Conservation (phyloP, 2,329 filamentous ascomycete species). For the Penicillium sp. region DNA sequence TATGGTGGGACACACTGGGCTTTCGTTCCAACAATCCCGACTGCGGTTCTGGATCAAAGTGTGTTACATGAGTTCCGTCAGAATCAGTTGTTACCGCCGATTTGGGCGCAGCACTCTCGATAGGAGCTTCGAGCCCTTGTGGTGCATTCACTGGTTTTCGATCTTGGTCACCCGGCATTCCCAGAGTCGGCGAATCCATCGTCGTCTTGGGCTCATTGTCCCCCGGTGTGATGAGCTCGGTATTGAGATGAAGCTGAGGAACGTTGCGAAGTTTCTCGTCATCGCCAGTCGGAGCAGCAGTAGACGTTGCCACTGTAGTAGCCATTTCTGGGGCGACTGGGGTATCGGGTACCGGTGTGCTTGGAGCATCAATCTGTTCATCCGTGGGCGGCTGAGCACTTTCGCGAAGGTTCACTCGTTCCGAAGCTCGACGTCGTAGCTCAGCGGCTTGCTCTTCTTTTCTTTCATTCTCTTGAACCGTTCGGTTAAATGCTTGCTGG, state of each 20-base stretch:
- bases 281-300: slow-evolving; percentile 9
- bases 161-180: slow-evolving; percentile 20
- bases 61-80: slow-evolving; percentile 55
- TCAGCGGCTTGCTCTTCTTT: slow-evolving; percentile 56
- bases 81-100: slow-evolving; percentile 54
- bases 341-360: slow-evolving; percentile 3
- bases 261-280: slow-evolving; percentile 9
- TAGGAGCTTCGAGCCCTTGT: neutral
- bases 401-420: slow-evolving; percentile 43
- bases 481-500: slow-evolving; percentile 76
- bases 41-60: slow-evolving; percentile 66
- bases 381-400: slow-evolving; percentile 28
- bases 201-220: slow-evolving; percentile 20
- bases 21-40: slow-evolving; percentile 46
- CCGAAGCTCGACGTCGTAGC: slow-evolving; percentile 37
- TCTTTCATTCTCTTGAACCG: slow-evolving; percentile 61
- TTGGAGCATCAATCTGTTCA: slow-evolving; percentile 15
- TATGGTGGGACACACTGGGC: slow-evolving; percentile 32
- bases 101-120: slow-evolving; percentile 12
- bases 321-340: slow-evolving; percentile 18
- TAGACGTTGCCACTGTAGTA: slow-evolving; percentile 21
- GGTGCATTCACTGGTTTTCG: slow-evolving; percentile 6
- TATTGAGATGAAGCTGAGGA: slow-evolving; percentile 28
- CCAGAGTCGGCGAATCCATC: slow-evolving; percentile 43
- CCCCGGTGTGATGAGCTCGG: slow-evolving; percentile 13